Evolutionary conservation across 2,329 filamentous ascomycete genomes (phyloP).

Genomic region (Paecilomyces dactylethromorphus): DNA sequence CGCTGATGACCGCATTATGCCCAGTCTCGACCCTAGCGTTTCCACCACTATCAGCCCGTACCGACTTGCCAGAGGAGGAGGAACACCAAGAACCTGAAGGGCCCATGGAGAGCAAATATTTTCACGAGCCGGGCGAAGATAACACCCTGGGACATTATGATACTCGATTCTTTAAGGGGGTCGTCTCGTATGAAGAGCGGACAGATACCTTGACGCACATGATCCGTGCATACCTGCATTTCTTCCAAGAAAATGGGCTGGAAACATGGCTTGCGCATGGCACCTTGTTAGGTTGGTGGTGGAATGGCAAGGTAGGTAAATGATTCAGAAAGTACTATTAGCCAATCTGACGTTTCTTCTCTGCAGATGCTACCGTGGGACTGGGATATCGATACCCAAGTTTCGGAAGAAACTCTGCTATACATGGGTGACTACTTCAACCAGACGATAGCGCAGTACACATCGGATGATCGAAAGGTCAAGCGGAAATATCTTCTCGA

Average conservation of each 20-base stretch:
- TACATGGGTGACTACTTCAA: slow-evolving; percentile 63
- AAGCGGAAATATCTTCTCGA: slow-evolving; percentile 62
- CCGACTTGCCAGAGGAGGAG: background rate
- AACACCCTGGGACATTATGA: slow-evolving; percentile 67
- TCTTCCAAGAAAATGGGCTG: slow-evolving; percentile 56
- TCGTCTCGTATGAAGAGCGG: slow-evolving; percentile 60
- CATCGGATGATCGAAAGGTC: slow-evolving; percentile 33
- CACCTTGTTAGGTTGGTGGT: slow-evolving; percentile 82
- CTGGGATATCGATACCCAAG: slow-evolving; percentile 76
- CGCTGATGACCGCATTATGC: background rate
- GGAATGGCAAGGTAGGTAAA: slow-evolving; percentile 57
- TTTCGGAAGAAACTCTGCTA: slow-evolving; percentile 59
- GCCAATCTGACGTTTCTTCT: slow-evolving; percentile 1
- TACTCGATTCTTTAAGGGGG: slow-evolving; percentile 58
- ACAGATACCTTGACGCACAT: slow-evolving; percentile 61
- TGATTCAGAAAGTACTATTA: background rate
- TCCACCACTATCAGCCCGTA: background rate
- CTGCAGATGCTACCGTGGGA: slow-evolving; percentile 70
- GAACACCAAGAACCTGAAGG: background rate
- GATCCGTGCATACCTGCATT: slow-evolving; percentile 65
- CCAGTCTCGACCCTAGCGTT: background rate
- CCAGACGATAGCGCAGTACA: slow-evolving; percentile 52
- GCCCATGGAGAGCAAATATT: slow-evolving; percentile 50
- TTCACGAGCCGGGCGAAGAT: slow-evolving; percentile 57
- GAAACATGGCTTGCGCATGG: slow-evolving; percentile 87